Evolutionary conservation across 257 asterid genomes (phyloP).

Genomic region (Solanum dulcamara): DNA sequence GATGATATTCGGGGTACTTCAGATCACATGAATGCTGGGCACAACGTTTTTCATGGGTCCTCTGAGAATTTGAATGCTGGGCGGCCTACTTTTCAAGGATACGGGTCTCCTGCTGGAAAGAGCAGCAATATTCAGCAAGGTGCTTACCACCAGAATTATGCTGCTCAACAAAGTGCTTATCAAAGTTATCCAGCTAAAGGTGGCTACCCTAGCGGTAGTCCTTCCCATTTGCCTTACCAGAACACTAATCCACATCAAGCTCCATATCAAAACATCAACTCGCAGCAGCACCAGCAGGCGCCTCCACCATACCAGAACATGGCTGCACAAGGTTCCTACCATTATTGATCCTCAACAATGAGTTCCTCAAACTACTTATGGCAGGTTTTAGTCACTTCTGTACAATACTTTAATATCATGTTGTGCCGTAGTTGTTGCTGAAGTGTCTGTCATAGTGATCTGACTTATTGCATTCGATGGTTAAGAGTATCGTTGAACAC

Average conservation of each 20-base stretch:
- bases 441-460: neutral
- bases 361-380: neutral
- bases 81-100: constrained; percentile 21
- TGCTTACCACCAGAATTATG: constrained; percentile 27
- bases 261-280: constrained; percentile 21
- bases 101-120: constrained; percentile 24
- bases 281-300: constrained; percentile 4
- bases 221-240: constrained; percentile 33
- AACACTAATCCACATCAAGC: constrained; percentile 23
- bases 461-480: neutral
- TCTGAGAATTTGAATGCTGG: constrained; percentile 28
- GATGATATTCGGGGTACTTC: constrained; percentile 13
- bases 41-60: constrained; percentile 17
- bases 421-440: neutral
- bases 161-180: constrained; percentile 17
- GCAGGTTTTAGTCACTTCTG: constrained; percentile 8
- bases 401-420: constrained; percentile 12
- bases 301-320: constrained; percentile 24
- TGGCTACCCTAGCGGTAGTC: constrained; percentile 14
- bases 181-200: constrained; percentile 18
- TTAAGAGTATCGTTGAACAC: neutral
- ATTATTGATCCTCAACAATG: constrained; percentile 18
- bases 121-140: constrained; percentile 20
- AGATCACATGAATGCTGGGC: constrained; percentile 29
- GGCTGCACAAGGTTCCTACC: constrained; percentile 43